Evolutionary conservation across 2,329 filamentous ascomycete species (phyloP), one percentile per base, ranked within the genome.

Genomic region (Tolypocladium guangdongense): DNA sequence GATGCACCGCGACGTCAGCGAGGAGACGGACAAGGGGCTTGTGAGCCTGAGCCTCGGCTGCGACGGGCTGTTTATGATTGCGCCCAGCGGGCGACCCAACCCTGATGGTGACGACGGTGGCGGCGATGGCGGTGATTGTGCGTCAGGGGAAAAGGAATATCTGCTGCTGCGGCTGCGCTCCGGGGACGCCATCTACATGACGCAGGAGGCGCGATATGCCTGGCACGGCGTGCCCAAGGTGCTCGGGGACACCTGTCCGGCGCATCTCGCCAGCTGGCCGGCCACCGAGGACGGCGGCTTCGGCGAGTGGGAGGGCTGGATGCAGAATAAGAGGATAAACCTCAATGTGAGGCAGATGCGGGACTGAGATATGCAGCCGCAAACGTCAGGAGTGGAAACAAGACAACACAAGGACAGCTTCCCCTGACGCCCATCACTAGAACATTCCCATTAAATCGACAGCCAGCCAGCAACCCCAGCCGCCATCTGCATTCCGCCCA

Each of bases 201-300:
- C 82, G 50, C 80, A 86, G 22, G 76, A 83, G 54, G 86, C 88
- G 4, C 78, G 93, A 45, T 95, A 90, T 69, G 91, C 92, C 2
- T 97, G 92, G 92, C 93, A 97, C 71, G 91, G 88, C 14, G 90
- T 97, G 14, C 91, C 93, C 7, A 93, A 91, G 66, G 86, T 97
- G 14, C 64, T 96, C 37, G 78, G 82, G 48, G 81, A 74, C 1
- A 95, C 89, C 0, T 97, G 91, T 68, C 92, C 92, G 0, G 72
- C 72, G 0, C 87, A 84, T 68, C 68, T 97, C 50, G 71, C 75
- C 54, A 74, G 86, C 43, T 97, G 91, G 91, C 91, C 91, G 0
- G 75, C 76, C 2, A 68, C 72, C 43, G 72, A 63, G 49, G 66
- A 71, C n/a, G 74, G 69, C 16, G 69, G 68, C 45, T 90, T 80